Percentiles rank a stretch among this genome's conserved stretches.
Conservation (phyloP, 306 rosid species). For the Dryas alaskensis region DNA sequence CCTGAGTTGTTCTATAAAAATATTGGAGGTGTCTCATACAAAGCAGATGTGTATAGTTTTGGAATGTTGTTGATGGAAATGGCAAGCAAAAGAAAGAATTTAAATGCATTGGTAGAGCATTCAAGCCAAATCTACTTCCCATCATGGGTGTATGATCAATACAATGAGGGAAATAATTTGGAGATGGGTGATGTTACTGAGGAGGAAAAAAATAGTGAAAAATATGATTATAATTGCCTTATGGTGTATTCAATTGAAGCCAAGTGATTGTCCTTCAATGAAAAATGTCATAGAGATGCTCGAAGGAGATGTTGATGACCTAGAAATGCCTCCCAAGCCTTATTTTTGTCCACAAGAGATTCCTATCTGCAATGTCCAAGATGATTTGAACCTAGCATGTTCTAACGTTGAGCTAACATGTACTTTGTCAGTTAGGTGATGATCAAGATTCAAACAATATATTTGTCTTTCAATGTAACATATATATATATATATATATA, state of each 20-base stretch:
- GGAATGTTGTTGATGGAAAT: conserved; percentile 18
- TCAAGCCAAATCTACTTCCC: neutral
- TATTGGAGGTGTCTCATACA: conserved; percentile 12
- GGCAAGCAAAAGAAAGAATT: conserved; percentile 12
- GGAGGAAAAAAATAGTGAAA: neutral
- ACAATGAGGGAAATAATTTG: neutral
- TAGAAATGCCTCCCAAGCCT: neutral
- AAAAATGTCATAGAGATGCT: conserved; percentile 6
- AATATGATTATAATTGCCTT: conserved; percentile 10
- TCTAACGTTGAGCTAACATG: too few relatives aligned
- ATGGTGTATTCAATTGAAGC: conserved; percentile 17
- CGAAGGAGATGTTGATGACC: conserved; percentile 3
- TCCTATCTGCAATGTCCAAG: too few relatives aligned
- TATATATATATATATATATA: too few relatives aligned
- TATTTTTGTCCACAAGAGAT: neutral
- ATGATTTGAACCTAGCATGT: too few relatives aligned
- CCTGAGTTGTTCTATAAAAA: neutral
- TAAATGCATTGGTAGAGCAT: neutral
- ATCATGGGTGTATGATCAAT: neutral
- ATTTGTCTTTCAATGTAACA: too few relatives aligned
- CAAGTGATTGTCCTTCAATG: conserved; percentile 10
- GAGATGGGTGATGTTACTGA: neutral
- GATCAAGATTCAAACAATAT: too few relatives aligned
- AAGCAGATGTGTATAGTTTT: conserved; percentile 7
- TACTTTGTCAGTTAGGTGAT: too few relatives aligned